Evolutionary conservation across 768 basidiomycete species (phyloP).

Genomic region (Collybia mongolica): DNA sequence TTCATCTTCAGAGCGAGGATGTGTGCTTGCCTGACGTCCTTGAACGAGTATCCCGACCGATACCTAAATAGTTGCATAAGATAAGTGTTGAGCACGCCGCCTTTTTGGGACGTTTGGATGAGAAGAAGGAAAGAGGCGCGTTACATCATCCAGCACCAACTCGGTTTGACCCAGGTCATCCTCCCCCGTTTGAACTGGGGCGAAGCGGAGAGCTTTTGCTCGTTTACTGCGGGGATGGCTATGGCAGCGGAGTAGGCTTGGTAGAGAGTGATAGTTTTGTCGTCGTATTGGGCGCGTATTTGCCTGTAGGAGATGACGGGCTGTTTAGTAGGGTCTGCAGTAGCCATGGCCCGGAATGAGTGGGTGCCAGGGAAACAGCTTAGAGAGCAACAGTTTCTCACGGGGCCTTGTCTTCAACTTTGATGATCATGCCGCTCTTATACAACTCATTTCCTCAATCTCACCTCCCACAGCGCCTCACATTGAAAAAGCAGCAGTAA

Average conservation of each 20-base stretch:
- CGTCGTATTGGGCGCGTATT: slow-evolving; percentile 14
- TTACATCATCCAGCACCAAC: slow-evolving; percentile 20
- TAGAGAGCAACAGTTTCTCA: too few relatives aligned
- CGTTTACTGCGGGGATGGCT: slow-evolving; percentile 10
- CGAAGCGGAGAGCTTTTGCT: slow-evolving; percentile 13
- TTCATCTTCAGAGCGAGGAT: slow-evolving; percentile 18
- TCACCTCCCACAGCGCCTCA: too few relatives aligned
- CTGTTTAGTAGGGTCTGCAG: too few relatives aligned
- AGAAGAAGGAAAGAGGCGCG: background rate
- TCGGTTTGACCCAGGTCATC: slow-evolving; percentile 19
- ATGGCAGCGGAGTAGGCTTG: slow-evolving; percentile 15
- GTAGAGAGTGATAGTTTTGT: slow-evolving; percentile 12
- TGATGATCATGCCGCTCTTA: too few relatives aligned
- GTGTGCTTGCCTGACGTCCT: slow-evolving; percentile 9
- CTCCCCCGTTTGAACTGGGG: slow-evolving; percentile 11
- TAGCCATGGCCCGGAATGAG: too few relatives aligned
- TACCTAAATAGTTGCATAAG: too few relatives aligned
- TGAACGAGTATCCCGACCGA: slow-evolving; percentile 12
- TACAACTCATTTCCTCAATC: too few relatives aligned
- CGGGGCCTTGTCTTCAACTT: too few relatives aligned
- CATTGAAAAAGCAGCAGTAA: too few relatives aligned
- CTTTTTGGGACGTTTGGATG: too few relatives aligned
- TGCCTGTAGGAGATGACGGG: slow-evolving; percentile 9
- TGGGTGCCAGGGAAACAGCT: too few relatives aligned
- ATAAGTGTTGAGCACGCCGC: too few relatives aligned